Conservation (phyloP, 192 early-diverging fungal genomes). For the Spizellomyces sp. region DNA sequence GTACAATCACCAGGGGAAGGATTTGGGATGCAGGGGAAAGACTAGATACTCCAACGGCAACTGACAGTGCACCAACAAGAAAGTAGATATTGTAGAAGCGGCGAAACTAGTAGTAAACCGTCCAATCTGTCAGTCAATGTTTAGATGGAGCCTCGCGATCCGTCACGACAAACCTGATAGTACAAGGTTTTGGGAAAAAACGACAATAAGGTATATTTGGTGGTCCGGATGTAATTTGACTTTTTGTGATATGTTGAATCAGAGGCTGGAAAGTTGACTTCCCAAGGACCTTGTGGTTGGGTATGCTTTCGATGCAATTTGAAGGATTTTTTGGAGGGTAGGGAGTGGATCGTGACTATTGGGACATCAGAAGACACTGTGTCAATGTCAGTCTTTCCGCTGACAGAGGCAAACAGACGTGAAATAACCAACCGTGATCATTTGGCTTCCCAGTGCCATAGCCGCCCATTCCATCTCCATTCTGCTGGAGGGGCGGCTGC, state of each 20-base stretch:
- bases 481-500: no score
- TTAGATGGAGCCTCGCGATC: neutral
- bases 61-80: conserved; percentile 53
- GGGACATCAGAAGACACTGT: no score
- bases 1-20: conserved; percentile 51
- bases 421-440: no score
- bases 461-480: no score
- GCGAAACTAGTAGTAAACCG: conserved; percentile 47
- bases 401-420: no score
- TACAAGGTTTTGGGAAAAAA: conserved; percentile 93
- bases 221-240: conserved; percentile 84
- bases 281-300: neutral
- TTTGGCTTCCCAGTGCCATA: no score
- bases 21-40: conserved; percentile 48
- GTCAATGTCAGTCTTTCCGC: no score
- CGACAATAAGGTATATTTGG: conserved; percentile 89
- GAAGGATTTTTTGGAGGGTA: neutral
- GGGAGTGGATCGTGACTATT: no score
- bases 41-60: conserved; percentile 34
- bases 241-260: neutral
- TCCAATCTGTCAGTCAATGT: neutral
- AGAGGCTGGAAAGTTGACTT: neutral
- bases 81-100: conserved; percentile 69
- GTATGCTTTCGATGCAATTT: neutral
- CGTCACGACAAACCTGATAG: conserved; percentile 80